Conservation (phyloP, 2,329 filamentous ascomycete genomes). For the Colletotrichum higginsianum region DNA sequence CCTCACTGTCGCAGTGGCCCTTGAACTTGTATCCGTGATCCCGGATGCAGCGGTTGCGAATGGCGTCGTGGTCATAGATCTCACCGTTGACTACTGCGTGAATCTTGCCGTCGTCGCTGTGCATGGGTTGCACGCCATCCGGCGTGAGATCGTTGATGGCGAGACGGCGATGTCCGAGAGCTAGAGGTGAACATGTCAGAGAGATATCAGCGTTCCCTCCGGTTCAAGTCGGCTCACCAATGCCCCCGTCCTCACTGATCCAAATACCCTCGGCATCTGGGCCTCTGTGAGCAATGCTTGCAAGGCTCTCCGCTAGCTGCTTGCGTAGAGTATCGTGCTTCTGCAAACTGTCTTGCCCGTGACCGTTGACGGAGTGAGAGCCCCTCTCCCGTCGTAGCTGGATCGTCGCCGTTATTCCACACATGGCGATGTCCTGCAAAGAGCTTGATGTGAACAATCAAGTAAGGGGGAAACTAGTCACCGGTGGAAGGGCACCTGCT, state of each 20-base stretch:
- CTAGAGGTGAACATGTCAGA: constrained; percentile 27
- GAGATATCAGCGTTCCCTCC: background rate
- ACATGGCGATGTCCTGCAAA: constrained; percentile 14
- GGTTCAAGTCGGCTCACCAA: constrained; percentile 13
- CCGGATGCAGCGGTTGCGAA: constrained; percentile 54
- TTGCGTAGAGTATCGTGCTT: background rate
- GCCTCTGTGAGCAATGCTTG: constrained; percentile 49
- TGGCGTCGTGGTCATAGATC: constrained; percentile 66
- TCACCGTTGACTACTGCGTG: constrained; percentile 73
- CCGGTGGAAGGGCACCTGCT: too few relatives aligned
- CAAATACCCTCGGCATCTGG: constrained; percentile 50
- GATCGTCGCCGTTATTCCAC: constrained; percentile 35
- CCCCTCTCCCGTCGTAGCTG: background rate
- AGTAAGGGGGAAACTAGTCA: too few relatives aligned
- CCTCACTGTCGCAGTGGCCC: constrained; percentile 64
- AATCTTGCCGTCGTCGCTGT: constrained; percentile 53
- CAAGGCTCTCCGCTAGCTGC: constrained; percentile 25
- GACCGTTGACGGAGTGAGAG: background rate
- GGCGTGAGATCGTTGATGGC: constrained; percentile 67
- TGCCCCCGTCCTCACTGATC: constrained; percentile 41
- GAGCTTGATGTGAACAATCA: background rate
- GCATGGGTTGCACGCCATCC: constrained; percentile 62
- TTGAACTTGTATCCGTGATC: constrained; percentile 60
- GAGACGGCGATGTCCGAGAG: constrained; percentile 64
- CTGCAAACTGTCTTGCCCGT: background rate